phyloP scores from a whole-genome alignment of 352 stramenopile species.

The Saprolegnia parasitica region DNA sequence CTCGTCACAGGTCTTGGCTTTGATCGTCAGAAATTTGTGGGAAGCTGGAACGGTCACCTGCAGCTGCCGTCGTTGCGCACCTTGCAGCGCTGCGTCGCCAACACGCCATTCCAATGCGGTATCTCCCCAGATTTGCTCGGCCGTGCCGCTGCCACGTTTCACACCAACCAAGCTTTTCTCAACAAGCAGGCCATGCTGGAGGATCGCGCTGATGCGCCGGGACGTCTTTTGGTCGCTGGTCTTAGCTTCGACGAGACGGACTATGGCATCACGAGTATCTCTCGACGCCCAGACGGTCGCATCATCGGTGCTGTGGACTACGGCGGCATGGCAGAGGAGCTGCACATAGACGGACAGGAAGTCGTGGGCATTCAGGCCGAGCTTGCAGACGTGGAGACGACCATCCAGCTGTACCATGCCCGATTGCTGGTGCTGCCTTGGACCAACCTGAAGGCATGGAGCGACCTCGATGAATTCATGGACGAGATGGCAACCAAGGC shows the following conservation, averaged over 20 bases:
- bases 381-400: neutral
- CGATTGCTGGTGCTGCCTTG: neutral
- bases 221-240: neutral
- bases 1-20: neutral
- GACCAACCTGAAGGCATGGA: neutral
- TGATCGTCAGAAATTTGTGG: neutral
- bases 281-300: neutral
- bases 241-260: neutral
- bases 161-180: neutral
- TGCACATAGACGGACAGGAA: neutral
- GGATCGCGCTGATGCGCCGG: neutral
- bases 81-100: neutral
- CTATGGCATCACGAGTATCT: neutral
- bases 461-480: too few relatives aligned
- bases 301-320: neutral
- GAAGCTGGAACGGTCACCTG: neutral
- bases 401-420: neutral
- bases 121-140: neutral
- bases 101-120: neutral
- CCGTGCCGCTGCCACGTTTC: neutral
- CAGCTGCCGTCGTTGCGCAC: neutral
- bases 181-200: neutral
- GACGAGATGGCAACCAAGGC: too few relatives aligned
- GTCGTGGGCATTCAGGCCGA: neutral
- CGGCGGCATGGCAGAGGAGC: neutral